Conservation (phyloP, 78 protist species). For the Dictyostelium purpureum region DNA sequence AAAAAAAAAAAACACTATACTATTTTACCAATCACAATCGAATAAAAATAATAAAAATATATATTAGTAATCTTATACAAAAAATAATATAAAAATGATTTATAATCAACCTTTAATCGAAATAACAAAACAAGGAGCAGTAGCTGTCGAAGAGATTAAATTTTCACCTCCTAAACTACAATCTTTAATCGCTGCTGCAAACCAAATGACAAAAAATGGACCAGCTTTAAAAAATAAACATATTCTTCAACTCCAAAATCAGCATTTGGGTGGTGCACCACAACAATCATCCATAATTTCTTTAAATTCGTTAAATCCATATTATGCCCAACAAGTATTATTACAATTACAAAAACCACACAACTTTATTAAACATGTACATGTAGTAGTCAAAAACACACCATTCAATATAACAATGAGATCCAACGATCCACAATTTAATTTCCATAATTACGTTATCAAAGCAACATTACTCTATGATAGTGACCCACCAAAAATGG, state of each 20-base stretch:
- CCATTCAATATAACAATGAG: conserved; percentile 45
- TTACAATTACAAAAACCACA: conserved; percentile 26
- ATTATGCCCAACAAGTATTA: conserved; percentile 11
- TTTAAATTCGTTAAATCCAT: conserved; percentile 22
- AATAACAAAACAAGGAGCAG: conserved; percentile 65
- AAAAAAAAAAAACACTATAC: too few relatives aligned
- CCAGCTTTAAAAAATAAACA: conserved; percentile 15
- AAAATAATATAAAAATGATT: conserved; percentile 1
- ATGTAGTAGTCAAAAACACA: conserved; percentile 76
- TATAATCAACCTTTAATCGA: conserved; percentile 39
- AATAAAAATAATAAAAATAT: too few relatives aligned
- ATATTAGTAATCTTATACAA: too few relatives aligned
- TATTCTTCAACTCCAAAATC: neutral
- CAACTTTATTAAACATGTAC: conserved; percentile 50
- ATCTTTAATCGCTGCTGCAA: neutral
- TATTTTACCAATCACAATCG: too few relatives aligned
- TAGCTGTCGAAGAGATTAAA: conserved; percentile 62
- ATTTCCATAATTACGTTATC: conserved; percentile 53
- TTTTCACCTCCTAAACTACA: conserved; percentile 25
- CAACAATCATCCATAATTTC: neutral
- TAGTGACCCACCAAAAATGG: conserved; percentile 67
- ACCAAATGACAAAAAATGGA: too few relatives aligned
- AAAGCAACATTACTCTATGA: conserved; percentile 68
- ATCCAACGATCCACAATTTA: conserved; percentile 27
- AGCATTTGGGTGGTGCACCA: neutral